Evolutionary conservation across 306 rosid species (phyloP).

Genomic region (Sicyos baderoa): DNA sequence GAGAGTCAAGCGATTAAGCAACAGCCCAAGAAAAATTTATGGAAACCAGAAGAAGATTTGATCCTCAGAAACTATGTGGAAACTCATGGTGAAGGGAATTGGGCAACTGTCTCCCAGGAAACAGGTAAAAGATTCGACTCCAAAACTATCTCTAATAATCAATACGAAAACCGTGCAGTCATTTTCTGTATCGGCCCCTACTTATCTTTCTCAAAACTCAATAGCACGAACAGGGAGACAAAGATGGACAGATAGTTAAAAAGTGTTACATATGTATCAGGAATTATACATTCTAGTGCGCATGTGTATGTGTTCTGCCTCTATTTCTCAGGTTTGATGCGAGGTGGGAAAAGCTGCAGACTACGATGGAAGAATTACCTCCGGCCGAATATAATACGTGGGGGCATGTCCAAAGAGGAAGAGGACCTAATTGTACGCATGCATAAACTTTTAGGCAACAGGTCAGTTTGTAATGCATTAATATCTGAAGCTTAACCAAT

Average conservation of each 20-base stretch:
- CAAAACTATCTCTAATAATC: background rate
- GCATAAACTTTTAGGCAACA: constrained; percentile 65
- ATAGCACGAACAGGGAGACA: background rate
- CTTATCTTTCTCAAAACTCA: background rate
- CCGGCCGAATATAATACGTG: constrained; percentile 57
- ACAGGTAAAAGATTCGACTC: constrained; percentile 28
- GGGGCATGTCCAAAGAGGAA: constrained; percentile 57
- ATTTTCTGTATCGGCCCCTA: background rate
- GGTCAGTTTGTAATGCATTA: constrained; percentile 27
- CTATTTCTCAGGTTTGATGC: constrained; percentile 34
- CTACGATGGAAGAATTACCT: constrained; percentile 65
- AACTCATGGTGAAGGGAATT: constrained; percentile 64
- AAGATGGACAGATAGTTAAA: background rate
- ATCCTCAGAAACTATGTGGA: constrained; percentile 46
- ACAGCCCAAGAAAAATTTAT: constrained; percentile 43
- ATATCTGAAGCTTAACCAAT: background rate
- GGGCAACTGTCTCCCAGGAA: constrained; percentile 50
- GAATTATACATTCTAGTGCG: background rate
- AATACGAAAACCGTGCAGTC: background rate
- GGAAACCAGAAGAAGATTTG: constrained; percentile 68
- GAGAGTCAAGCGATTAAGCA: constrained; percentile 29
- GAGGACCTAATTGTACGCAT: constrained; percentile 58
- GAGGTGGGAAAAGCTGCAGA: constrained; percentile 69
- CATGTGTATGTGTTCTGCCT: background rate
- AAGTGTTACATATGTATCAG: too few relatives aligned